Conservation (phyloP, 257 asterid genomes). For the Nicotiana benthamiana region DNA sequence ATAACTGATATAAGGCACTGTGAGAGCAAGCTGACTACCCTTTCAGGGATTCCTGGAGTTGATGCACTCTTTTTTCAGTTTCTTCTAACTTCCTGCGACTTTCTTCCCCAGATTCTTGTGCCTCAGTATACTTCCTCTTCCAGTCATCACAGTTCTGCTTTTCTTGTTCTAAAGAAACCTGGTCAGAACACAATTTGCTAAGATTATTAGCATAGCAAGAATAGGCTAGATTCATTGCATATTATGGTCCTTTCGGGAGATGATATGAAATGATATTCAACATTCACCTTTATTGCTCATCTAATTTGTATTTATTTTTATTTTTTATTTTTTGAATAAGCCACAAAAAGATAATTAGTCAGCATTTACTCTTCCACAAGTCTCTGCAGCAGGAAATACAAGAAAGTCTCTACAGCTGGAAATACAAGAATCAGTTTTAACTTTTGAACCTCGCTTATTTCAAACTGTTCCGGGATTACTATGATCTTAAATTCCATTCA, state of each 20-base stretch:
- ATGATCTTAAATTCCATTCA: not conserved
- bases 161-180: conserved; percentile 58
- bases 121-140: conserved; percentile 53
- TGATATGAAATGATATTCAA: not conserved
- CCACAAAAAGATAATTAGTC: not conserved
- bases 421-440: not conserved
- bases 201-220: not conserved
- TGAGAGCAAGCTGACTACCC: conserved; percentile 41
- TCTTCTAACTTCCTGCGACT: conserved; percentile 66
- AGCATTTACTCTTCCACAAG: not conserved
- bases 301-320: not conserved
- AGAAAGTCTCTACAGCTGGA: not conserved
- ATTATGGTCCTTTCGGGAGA: not conserved
- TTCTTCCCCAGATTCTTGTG: conserved; percentile 50
- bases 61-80: conserved; percentile 58
- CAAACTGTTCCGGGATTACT: not conserved
- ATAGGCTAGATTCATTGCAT: not conserved
- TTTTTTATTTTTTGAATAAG: not conserved
- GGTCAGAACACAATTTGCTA: conserved; percentile 7
- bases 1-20: not conserved
- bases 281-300: not conserved
- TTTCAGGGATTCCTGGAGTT: conserved; percentile 71
- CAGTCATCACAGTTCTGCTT: conserved; percentile 45
- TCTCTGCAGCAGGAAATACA: not conserved
- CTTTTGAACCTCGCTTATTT: not conserved